Percentiles rank a stretch among this genome's conserved stretches.
phyloP scores from a whole-genome alignment of 2,329 filamentous ascomycete species.

The Chrysoporthe cubensis region DNA sequence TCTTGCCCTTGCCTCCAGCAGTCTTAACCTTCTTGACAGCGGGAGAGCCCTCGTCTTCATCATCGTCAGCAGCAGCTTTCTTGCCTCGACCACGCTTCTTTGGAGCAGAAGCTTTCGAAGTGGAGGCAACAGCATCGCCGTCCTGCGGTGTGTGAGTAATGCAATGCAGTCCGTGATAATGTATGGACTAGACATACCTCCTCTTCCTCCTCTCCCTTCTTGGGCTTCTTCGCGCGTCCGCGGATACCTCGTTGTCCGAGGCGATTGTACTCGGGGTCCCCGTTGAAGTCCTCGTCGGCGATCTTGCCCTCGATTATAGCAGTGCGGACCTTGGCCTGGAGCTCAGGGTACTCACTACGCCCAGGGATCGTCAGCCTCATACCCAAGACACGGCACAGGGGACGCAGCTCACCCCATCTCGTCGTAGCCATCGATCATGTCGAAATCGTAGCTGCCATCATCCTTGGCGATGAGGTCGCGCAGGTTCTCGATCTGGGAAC shows the following conservation, averaged over 20 bases:
- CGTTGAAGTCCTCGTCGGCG: constrained; percentile 84
- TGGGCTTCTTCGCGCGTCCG: constrained; percentile 42
- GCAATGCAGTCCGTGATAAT: constrained; percentile 23
- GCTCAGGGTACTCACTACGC: constrained; percentile 54
- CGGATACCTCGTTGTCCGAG: constrained; percentile 70
- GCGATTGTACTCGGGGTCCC: constrained; percentile 75
- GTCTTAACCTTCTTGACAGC: constrained; percentile 41
- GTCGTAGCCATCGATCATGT: constrained; percentile 79
- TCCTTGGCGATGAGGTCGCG: constrained; percentile 56
- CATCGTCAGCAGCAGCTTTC: constrained; percentile 39
- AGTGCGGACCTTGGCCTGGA: constrained; percentile 73
- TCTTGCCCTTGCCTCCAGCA: constrained; percentile 32
- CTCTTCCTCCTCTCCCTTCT: constrained; percentile 38
- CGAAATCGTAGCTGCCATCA: constrained; percentile 59
- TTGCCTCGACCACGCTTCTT: constrained; percentile 42
- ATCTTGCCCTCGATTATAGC: constrained; percentile 80
- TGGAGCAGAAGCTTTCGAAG: constrained; percentile 36
- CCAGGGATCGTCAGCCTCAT: constrained; percentile 18
- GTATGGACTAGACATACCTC: constrained; percentile 21
- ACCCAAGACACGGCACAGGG: not conserved
- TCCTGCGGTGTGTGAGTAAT: constrained; percentile 24
- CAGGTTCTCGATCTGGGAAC: constrained; percentile 69
- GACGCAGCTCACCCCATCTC: constrained; percentile 59
- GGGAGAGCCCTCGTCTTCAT: constrained; percentile 37
- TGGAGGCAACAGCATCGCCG: constrained; percentile 30